Conservation (phyloP, 2,329 filamentous ascomycete species). For the Colletotrichum costaricense region DNA sequence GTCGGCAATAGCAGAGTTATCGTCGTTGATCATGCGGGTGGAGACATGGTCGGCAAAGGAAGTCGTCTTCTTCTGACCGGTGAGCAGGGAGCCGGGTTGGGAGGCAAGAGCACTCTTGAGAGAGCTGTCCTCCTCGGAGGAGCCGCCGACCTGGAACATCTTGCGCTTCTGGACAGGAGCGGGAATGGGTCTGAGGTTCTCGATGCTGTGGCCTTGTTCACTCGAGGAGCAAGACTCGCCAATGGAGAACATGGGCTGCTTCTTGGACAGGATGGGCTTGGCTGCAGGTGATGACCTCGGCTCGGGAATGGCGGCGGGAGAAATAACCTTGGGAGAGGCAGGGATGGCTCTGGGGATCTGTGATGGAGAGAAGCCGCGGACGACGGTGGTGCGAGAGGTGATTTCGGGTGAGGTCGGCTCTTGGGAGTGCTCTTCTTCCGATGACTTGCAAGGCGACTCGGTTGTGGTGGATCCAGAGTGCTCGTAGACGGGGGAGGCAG, state of each 20-base stretch:
- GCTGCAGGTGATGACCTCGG: slow-evolving; percentile 65
- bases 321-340: slow-evolving; percentile 61
- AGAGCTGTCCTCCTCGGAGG: slow-evolving; percentile 84
- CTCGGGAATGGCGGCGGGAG: slow-evolving; percentile 72
- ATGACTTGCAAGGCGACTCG: slow-evolving; percentile 68
- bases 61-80: slow-evolving; percentile 76
- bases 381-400: slow-evolving; percentile 71
- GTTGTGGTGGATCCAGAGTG: slow-evolving; percentile 58
- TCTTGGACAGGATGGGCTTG: slow-evolving; percentile 77
- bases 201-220: slow-evolving; percentile 61
- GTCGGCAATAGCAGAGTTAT: slow-evolving; percentile 58
- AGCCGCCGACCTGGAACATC: slow-evolving; percentile 66
- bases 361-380: slow-evolving; percentile 87
- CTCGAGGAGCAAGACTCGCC: slow-evolving; percentile 85
- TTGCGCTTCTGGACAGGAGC: slow-evolving; percentile 46
- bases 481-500: slow-evolving; percentile 47
- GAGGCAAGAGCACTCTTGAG: slow-evolving; percentile 66
- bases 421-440: slow-evolving; percentile 64
- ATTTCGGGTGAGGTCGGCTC: slow-evolving; percentile 56
- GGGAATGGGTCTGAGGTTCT: slow-evolving; percentile 51
- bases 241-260: slow-evolving; percentile 74
- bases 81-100: slow-evolving; percentile 54
- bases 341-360: slow-evolving; percentile 65
- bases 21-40: slow-evolving; percentile 72
- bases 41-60: slow-evolving; percentile 84